Evolutionary conservation across 805 yeast species (phyloP).

Genomic region (Hanseniaspora mollemarum): DNA sequence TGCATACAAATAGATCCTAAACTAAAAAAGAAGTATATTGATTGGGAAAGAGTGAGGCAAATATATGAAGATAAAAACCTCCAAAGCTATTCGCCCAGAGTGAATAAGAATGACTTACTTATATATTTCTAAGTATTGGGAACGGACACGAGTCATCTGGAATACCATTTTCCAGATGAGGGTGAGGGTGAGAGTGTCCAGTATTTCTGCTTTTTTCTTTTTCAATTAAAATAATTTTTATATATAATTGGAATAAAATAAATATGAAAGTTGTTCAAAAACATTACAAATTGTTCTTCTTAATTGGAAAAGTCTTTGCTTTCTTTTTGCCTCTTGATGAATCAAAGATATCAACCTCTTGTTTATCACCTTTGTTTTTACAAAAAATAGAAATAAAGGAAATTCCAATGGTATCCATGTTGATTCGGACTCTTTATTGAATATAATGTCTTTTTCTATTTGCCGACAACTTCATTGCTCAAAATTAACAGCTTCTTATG

Average conservation of each 20-base stretch:
- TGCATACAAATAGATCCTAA: constrained; percentile 30
- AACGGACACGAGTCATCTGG: too few species aligned
- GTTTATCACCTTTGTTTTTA: too few species aligned
- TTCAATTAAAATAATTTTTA: constrained; percentile 19
- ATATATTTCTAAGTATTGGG: constrained; percentile 20
- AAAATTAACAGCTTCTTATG: too few species aligned
- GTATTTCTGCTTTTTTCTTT: too few species aligned
- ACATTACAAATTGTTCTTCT: neutral
- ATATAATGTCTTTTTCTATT: too few species aligned
- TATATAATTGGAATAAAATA: neutral
- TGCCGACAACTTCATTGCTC: too few species aligned
- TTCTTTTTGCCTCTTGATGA: neutral
- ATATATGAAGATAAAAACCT: constrained; percentile 1
- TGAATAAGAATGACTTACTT: constrained; percentile 25
- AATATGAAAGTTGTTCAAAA: neutral
- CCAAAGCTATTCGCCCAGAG: constrained; percentile 14
- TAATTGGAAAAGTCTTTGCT: neutral
- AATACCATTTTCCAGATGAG: too few species aligned
- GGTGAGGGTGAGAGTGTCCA: too few species aligned
- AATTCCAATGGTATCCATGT: too few species aligned
- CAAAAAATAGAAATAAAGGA: too few species aligned
- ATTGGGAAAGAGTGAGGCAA: constrained; percentile 19
- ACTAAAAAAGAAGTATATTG: neutral
- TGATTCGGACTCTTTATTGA: too few species aligned
- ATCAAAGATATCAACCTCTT: too few species aligned